Percentiles rank a stretch among this genome's conserved stretches.
Conservation (phyloP, 495 filamentous ascomycete genomes). For the Neurospora terricola region DNA sequence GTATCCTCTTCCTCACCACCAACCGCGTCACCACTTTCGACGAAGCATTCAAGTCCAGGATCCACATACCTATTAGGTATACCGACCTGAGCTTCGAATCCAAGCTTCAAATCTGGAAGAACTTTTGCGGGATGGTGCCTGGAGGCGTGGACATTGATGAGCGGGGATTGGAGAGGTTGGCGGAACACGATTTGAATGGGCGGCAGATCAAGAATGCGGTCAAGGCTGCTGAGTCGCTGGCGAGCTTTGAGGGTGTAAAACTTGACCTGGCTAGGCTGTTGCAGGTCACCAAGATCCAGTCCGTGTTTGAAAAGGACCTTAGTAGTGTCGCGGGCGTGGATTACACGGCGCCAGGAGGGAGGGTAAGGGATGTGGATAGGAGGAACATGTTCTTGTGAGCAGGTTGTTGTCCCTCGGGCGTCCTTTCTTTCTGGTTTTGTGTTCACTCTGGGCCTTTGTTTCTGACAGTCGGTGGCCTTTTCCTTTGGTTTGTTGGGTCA, state of each 20-base stretch:
- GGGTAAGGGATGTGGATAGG: slow-evolving; percentile 13
- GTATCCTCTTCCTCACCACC: slow-evolving; percentile 40
- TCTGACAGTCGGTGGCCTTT: background rate
- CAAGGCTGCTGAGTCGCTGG: slow-evolving; percentile 39
- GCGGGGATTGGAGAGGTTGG: slow-evolving; percentile 30
- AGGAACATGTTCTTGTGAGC: slow-evolving; percentile 25
- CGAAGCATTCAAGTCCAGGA: slow-evolving; percentile 32
- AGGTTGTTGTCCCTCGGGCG: background rate
- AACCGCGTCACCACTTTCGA: slow-evolving; percentile 36
- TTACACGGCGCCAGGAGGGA: slow-evolving; percentile 23
- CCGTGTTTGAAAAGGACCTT: slow-evolving; percentile 26
- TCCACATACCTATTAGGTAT: slow-evolving; percentile 34
- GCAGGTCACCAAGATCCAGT: slow-evolving; percentile 24
- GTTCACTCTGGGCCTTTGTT: background rate
- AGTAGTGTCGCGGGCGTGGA: slow-evolving; percentile 18
- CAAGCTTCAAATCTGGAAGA: slow-evolving; percentile 36
- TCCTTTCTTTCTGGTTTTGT: background rate
- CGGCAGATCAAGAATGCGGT: slow-evolving; percentile 56
- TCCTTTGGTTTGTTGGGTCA: background rate
- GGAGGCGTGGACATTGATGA: slow-evolving; percentile 33
- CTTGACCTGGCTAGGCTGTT: slow-evolving; percentile 21
- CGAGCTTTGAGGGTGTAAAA: slow-evolving; percentile 19
- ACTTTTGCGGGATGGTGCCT: slow-evolving; percentile 28
- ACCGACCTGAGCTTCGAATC: slow-evolving; percentile 23
- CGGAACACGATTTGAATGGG: slow-evolving; percentile 44